phyloP scores from a whole-genome alignment of 352 stramenopile genomes.

The Globisporangium ultimum region DNA sequence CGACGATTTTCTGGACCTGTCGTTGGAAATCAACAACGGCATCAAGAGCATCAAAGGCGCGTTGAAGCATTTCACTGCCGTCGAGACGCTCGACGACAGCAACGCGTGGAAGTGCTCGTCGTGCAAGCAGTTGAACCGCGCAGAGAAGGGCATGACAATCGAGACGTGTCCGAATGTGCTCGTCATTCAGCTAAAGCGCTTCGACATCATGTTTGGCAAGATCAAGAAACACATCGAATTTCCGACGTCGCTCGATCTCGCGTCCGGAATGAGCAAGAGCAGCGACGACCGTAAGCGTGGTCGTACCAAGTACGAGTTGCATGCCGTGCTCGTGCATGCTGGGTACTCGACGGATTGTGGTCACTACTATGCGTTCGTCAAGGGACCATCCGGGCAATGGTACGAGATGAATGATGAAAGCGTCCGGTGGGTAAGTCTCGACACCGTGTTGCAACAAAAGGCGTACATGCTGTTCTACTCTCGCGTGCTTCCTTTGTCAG shows the following conservation, averaged over 20 bases:
- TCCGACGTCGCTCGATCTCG: slow-evolving; percentile 58
- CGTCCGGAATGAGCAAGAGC: slow-evolving; percentile 47
- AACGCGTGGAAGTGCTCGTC: slow-evolving; percentile 87
- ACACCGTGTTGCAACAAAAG: slow-evolving; percentile 84
- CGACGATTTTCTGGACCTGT: slow-evolving; percentile 89
- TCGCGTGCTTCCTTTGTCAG: slow-evolving; percentile 46
- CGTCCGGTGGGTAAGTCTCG: slow-evolving; percentile 82
- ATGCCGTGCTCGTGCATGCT: slow-evolving; percentile 84
- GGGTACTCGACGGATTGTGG: slow-evolving; percentile 87
- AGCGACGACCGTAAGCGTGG: slow-evolving; percentile 46
- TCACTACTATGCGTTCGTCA: slow-evolving; percentile 91
- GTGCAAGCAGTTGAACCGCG: slow-evolving; percentile 72
- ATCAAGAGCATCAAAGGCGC: slow-evolving; percentile 73
- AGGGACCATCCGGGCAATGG: slow-evolving; percentile 86
- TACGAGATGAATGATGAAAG: slow-evolving; percentile 92
- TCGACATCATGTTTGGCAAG: slow-evolving; percentile 85
- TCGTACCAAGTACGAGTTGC: slow-evolving; percentile 67
- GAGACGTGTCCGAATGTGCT: slow-evolving; percentile 80
- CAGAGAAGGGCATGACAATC: slow-evolving; percentile 84
- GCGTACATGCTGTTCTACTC: slow-evolving; percentile 92
- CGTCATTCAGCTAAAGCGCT: slow-evolving; percentile 90
- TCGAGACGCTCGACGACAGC: slow-evolving; percentile 76
- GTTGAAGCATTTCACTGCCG: slow-evolving; percentile 78
- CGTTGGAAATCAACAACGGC: slow-evolving; percentile 78
- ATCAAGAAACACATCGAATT: slow-evolving; percentile 89